Base-by-base conservation (phyloP, 2,329 filamentous ascomycete genomes). In the Beauveria varroae region DNA sequence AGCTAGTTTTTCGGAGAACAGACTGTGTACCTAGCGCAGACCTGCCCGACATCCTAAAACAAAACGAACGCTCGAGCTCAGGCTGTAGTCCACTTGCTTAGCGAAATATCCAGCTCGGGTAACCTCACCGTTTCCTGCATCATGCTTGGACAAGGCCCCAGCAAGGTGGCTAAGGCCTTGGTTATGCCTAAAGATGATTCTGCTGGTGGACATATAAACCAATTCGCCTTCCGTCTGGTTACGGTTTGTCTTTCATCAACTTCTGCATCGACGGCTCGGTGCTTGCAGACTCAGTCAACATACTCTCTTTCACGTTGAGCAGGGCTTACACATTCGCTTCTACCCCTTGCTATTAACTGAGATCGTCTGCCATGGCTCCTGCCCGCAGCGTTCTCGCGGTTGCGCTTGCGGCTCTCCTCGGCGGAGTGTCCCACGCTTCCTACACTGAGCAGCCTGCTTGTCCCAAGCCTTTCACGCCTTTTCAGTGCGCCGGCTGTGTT, bases 401-500 rank as follows among this genome's bases (percentile, higher is more conserved):
- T 52, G 57, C 57, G 46, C 57, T 59, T 43, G 57, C 47, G 76
- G 65, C 66, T 74, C 46, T 72, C 78, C 62, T 61, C 34, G 47
- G 56, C 26, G 50, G 52, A 49, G 50, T 56, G 16, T 46, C 44
- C 8, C 43, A 61, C 20, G 59, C 59, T 20, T 47, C 51, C 22
- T 55, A 61, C 59, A 61, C 59, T 14, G 59, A 61, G 24, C 71
- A 79, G 5, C 79, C 79, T 18, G 69, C 77, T 9, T 82, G 79
- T 65, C 67, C 75, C 7, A 68, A 73, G 14, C 67, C 74, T 28
- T 81, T 79, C 69, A 71, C 76, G 63, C 79, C 80, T 1, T 82
- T 78, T 64, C 72, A 76, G 56, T 77, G 76, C 66, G 69, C 73
- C 16, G 80, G 80, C 44, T 82, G 80, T 69, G 81, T 74, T 70